Percentiles rank a stretch among this genome's conserved stretches.
Evolutionary conservation across 192 early-diverging fungal species (phyloP).

Genomic region (Coemansia sp.): DNA sequence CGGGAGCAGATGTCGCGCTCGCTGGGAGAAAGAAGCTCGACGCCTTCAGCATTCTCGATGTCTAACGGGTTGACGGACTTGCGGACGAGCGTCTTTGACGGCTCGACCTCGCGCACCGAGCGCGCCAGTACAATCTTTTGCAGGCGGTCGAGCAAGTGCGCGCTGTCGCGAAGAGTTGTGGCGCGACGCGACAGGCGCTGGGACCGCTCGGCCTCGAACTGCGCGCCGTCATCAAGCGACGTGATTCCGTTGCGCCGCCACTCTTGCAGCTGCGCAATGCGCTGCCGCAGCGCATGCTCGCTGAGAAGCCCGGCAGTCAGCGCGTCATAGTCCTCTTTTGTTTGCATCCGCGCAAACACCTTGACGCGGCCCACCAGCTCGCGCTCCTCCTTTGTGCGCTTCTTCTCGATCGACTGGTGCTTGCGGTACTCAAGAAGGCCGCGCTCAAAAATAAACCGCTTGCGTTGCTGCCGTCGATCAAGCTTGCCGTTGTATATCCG

Average conservation of each 20-base stretch:
- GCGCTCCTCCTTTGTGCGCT: constrained; percentile 81
- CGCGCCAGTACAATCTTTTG: constrained; percentile 37
- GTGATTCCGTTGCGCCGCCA: constrained; percentile 87
- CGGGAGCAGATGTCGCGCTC: constrained; percentile 80
- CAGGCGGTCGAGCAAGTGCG: constrained; percentile 37
- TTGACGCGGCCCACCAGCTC: constrained; percentile 74
- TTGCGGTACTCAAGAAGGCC: constrained; percentile 83
- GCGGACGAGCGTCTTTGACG: constrained; percentile 9
- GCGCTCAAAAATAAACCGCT: constrained; percentile 87
- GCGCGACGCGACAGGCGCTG: constrained; percentile 48
- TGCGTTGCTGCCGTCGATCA: constrained; percentile 74
- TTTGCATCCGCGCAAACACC: constrained; percentile 85
- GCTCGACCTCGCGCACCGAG: constrained; percentile 5
- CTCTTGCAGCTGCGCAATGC: constrained; percentile 83
- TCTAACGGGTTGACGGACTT: constrained; percentile 57
- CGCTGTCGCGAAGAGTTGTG: constrained; percentile 45
- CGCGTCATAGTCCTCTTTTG: constrained; percentile 71
- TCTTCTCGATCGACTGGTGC: constrained; percentile 72
- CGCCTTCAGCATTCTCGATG: constrained; percentile 75
- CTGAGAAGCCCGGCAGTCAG: constrained; percentile 66
- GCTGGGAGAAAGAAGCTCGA: constrained; percentile 73
- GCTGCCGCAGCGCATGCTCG: constrained; percentile 71
- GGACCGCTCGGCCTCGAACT: constrained; percentile 68
- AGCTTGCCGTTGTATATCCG: constrained; percentile 90
- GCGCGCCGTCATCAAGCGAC: constrained; percentile 64